Evolutionary conservation across 2,329 filamentous ascomycete genomes (phyloP), one percentile per base, ranked within the genome.

Genomic region (Cladosporium sp.): DNA sequence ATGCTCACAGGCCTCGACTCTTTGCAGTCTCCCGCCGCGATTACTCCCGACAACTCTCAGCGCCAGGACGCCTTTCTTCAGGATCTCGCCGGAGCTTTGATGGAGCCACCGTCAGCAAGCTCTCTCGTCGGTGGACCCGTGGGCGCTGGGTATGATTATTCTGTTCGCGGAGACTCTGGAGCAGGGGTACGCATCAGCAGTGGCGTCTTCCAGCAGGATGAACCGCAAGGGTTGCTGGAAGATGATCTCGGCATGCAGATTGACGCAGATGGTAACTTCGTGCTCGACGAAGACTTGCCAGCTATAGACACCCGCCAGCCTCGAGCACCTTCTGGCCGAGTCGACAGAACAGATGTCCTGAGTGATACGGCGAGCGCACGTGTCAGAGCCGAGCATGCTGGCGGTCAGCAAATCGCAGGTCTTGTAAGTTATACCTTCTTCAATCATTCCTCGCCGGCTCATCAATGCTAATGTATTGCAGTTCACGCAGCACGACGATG

Each of bases 201-300:
- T 8, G 64, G 41, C 2, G 6, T 60, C n/a, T 59, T 65, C 18
- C 64, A 54, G 24, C 54, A 59, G 24, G 55, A 65, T 38, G 84
- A 87, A n/a, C 80, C 82, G 26, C 84, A 84, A 6, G 57, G 52
- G 2, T 51, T 69, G 18, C 57, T 72, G 4, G 71, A 73, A 28
- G 72, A 74, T 24, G 73, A 73, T 36, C 69, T 75, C 12, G 73
- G 71, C 62, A 88, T 90, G 70, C 83, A 82, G 44, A 85, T 90
- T 69, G 87, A 88, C 69, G 86, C 83, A 15, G 83, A 90, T 67
- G 88, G 87, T 8, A 85, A 86, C 68, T 77, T 90, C 24, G 59
- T 62, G 12, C 65, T 73, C 34, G 69, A 62, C 14, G 68, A 70
- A 26, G 57, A 65, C 8, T 8, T 65, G 47, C 55, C 61, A n/a